These are phyloP conservation scores for Colletotrichum sp. DNA, from an alignment of 2,329 filamentous ascomycete species.

Conservation along the genomic window DNA sequence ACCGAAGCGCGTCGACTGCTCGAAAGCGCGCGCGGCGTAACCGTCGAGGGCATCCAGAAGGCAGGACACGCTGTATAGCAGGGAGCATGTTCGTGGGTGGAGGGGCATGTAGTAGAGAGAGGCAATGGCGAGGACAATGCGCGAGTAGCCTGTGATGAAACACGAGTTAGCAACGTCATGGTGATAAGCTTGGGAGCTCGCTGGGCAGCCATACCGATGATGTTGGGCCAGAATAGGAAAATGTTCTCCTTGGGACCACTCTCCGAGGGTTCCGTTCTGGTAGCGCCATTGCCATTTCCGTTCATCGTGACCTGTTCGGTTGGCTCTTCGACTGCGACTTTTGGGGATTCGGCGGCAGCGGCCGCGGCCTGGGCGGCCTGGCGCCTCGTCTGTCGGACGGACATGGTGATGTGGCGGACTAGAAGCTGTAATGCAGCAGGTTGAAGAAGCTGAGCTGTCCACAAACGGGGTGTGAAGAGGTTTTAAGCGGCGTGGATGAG, in stretches of 20 bases:
- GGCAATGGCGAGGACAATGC: slow-evolving; percentile 82
- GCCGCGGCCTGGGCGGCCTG: slow-evolving; percentile 37
- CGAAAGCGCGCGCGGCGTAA: slow-evolving; percentile 78
- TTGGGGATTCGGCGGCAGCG: not conserved
- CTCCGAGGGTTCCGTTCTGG: slow-evolving; percentile 37
- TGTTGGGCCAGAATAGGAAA: slow-evolving; percentile 81
- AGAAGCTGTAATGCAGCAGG: not conserved
- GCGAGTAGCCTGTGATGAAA: slow-evolving; percentile 67
- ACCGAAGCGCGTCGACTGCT: slow-evolving; percentile 94
- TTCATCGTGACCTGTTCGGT: slow-evolving; percentile 36
- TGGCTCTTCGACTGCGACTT: not conserved
- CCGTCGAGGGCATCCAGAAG: slow-evolving; percentile 95
- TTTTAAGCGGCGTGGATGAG: slow-evolving; percentile 7
- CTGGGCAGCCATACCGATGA: slow-evolving; percentile 67
- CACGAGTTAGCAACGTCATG: not conserved
- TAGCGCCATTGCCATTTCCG: slow-evolving; percentile 49
- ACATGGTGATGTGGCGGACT: slow-evolving; percentile 32
- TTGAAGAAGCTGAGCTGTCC: not conserved
- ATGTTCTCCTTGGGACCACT: slow-evolving; percentile 69
- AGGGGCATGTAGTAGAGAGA: slow-evolving; percentile 99
- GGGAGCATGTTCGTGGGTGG: slow-evolving; percentile 92
- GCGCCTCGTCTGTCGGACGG: slow-evolving; percentile 42
- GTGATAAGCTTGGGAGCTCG: not conserved
- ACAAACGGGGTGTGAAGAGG: slow-evolving; percentile 11
- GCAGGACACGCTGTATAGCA: slow-evolving; percentile 92